Percentiles rank a stretch among this genome's conserved stretches.
phyloP scores from a whole-genome alignment of 1,284 basidiomycete genomes.

The Inonotus hispidus region DNA sequence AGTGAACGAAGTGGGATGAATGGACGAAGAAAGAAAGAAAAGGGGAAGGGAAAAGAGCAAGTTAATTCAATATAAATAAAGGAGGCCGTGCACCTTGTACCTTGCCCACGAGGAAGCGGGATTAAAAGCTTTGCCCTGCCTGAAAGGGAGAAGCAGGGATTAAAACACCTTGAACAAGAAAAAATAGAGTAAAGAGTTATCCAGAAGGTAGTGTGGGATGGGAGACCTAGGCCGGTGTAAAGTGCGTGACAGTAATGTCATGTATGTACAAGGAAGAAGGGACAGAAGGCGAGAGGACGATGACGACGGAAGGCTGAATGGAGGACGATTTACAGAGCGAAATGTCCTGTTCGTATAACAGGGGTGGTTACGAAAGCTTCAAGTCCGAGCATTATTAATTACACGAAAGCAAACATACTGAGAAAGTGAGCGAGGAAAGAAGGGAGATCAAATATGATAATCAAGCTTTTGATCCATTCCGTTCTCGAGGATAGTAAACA shows the following conservation, averaged over 20 bases:
- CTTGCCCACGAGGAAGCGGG: neutral
- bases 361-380: neutral
- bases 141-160: neutral
- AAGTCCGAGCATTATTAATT: neutral
- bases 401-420: neutral
- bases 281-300: neutral
- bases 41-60: no score
- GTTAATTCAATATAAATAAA: neutral
- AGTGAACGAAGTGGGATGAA: no score
- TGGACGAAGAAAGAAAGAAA: no score
- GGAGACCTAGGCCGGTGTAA: no score
- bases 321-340: neutral
- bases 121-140: neutral
- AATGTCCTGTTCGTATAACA: neutral
- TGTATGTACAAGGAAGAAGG: neutral
- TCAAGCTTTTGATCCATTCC: slow-evolving; percentile 8
- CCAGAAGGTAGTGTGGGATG: no score
- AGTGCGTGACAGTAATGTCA: no score
- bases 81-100: neutral
- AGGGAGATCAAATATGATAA: neutral
- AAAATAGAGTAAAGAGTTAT: neutral
- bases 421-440: neutral
- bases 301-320: neutral
- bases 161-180: neutral
- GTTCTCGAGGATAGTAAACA: slow-evolving; percentile 14